Conservation (phyloP, 2,329 filamentous ascomycete genomes). For the Colletotrichum spaethianum region DNA sequence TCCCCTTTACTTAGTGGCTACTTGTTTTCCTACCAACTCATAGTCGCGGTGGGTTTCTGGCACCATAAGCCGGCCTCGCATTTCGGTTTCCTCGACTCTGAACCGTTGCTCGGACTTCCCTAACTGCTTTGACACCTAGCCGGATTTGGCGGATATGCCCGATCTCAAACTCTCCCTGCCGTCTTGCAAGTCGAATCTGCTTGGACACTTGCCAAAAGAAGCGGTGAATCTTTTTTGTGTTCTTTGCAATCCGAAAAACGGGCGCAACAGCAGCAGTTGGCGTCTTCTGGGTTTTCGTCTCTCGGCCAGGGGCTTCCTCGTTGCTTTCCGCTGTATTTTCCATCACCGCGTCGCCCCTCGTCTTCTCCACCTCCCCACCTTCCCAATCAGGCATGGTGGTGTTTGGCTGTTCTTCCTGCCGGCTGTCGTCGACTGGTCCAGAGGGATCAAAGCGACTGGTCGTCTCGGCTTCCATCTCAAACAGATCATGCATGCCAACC, state of each 20-base stretch:
- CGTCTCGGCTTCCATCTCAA: not conserved
- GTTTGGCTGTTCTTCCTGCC: not conserved
- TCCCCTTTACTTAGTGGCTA: not conserved
- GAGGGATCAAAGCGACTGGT: not conserved
- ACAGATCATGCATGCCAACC: conserved; percentile 3
- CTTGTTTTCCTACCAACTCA: not conserved
- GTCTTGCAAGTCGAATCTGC: conserved; percentile 10
- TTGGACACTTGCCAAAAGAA: conserved; percentile 10
- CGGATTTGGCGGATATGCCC: not conserved
- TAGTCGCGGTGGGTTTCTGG: not conserved
- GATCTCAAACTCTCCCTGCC: not conserved
- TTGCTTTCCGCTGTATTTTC: not conserved
- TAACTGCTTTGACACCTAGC: not conserved
- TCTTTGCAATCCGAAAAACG: not conserved
- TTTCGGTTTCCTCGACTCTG: not conserved
- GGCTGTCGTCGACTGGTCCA: not conserved
- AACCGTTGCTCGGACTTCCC: not conserved
- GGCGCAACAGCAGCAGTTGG: not conserved
- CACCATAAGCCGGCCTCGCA: not conserved
- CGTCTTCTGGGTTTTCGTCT: not conserved
- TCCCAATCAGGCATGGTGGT: not conserved
- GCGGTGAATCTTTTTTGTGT: conserved; percentile 1
- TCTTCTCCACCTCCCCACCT: not conserved
- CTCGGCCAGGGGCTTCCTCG: not conserved
- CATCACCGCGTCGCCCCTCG: not conserved